A percentile compares a stretch with the other conserved stretches of the same genome.
These are phyloP conservation scores for Aschersonia sp. DNA, from an alignment of 2,329 filamentous ascomycete genomes.

Conservation along the genomic window DNA sequence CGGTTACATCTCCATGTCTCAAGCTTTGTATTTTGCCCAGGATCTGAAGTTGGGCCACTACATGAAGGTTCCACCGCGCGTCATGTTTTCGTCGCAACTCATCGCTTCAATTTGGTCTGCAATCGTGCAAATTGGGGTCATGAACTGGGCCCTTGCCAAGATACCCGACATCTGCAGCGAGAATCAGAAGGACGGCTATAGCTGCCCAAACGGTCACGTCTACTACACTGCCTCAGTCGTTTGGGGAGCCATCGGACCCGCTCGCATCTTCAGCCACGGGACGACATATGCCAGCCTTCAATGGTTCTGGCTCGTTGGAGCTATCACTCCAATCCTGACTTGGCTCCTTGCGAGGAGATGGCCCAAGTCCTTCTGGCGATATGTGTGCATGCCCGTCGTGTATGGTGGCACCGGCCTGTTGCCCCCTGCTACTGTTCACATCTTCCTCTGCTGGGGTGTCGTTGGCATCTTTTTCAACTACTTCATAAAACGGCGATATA, in stretches of 20 bases:
- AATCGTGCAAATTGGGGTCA: constrained; percentile 47
- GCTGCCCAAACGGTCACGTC: constrained; percentile 37
- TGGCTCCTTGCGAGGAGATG: constrained; percentile 47
- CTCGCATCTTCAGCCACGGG: constrained; percentile 50
- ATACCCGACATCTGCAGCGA: constrained; percentile 48
- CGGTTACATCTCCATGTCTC: constrained; percentile 53
- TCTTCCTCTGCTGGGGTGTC: constrained; percentile 56
- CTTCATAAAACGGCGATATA: constrained; percentile 47
- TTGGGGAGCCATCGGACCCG: constrained; percentile 60
- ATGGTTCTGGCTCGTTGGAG: constrained; percentile 60
- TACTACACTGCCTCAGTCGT: constrained; percentile 58
- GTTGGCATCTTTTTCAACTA: constrained; percentile 58
- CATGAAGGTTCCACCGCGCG: constrained; percentile 50
- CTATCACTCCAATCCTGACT: constrained; percentile 45
- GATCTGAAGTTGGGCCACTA: constrained; percentile 58
- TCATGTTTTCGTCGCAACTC: constrained; percentile 46
- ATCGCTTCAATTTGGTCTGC: constrained; percentile 46
- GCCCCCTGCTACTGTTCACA: constrained; percentile 56
- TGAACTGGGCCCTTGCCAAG: constrained; percentile 49
- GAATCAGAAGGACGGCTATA: constrained; percentile 40
- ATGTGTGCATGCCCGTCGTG: constrained; percentile 53
- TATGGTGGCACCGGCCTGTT: constrained; percentile 50
- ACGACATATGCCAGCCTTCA: constrained; percentile 50
- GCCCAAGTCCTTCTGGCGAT: constrained; percentile 47
- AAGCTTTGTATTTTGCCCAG: constrained; percentile 50